A percentile compares a stretch with the other conserved stretches of the same genome.
phyloP scores from a whole-genome alignment of 23 red algal genomes.

The Gracilaria domingensis region DNA sequence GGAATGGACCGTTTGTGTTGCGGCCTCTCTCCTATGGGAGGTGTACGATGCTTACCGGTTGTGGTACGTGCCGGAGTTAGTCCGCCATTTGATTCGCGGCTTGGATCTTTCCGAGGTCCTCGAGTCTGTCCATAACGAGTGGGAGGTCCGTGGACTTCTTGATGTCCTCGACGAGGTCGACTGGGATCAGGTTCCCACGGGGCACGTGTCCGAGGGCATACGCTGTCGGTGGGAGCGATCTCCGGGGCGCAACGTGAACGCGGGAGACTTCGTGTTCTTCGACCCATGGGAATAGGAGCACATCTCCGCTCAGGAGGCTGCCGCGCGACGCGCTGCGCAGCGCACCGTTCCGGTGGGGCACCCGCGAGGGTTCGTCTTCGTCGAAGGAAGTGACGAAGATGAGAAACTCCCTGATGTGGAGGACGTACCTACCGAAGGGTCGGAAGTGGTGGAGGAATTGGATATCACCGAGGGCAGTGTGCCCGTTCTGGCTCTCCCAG shows the following conservation, averaged over 20 bases:
- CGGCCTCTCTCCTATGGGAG: neutral
- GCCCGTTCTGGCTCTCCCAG: too few species aligned
- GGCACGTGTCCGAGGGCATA: neutral
- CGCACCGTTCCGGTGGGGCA: neutral
- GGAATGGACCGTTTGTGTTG: neutral
- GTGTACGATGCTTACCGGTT: neutral
- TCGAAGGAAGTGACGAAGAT: neutral
- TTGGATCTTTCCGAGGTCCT: neutral
- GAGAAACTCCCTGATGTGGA: too few species aligned
- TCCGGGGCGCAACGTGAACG: neutral
- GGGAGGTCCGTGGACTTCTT: neutral
- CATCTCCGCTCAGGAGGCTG: neutral
- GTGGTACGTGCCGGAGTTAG: neutral
- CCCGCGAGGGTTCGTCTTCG: neutral
- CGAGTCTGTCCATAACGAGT: neutral
- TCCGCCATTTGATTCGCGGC: neutral
- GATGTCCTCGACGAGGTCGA: neutral
- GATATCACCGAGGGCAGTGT: neutral
- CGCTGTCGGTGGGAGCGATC: neutral
- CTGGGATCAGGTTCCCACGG: neutral
- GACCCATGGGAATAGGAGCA: conserved; percentile 3
- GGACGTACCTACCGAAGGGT: too few species aligned
- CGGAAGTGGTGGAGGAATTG: too few species aligned
- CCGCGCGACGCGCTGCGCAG: neutral
- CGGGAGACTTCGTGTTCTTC: neutral